These are phyloP conservation scores for Ceratobasidium sp. DNA, from an alignment of 1,284 basidiomycete species.

Conservation along the genomic window DNA sequence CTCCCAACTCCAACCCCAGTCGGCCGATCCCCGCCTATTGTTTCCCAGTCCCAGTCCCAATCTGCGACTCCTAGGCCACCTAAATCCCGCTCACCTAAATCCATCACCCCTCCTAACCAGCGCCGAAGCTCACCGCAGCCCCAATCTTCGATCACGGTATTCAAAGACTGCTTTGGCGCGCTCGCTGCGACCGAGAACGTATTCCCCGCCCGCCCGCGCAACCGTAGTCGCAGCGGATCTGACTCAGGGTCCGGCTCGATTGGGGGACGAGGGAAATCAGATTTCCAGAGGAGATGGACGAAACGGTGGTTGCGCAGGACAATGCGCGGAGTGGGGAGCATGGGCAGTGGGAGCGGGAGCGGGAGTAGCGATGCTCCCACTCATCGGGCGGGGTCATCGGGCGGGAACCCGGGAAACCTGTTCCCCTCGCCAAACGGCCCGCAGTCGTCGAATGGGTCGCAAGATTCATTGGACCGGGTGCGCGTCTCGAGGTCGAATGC, in stretches of 20 bases:
- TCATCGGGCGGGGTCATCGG: neutral
- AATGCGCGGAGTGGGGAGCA: conserved; percentile 32
- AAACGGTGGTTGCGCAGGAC: conserved; percentile 33
- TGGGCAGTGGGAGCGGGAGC: conserved; percentile 35
- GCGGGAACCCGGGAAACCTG: neutral
- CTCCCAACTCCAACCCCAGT: neutral
- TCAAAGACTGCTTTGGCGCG: conserved; percentile 34
- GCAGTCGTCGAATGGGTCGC: conserved; percentile 13
- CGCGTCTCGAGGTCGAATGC: conserved; percentile 29
- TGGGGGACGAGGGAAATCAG: conserved; percentile 14
- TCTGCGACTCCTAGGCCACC: conserved; percentile 2
- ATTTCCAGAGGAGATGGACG: conserved; percentile 30
- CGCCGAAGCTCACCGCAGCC: conserved; percentile 4
- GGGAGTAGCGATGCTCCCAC: conserved; percentile 3
- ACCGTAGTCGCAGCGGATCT: neutral
- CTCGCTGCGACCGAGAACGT: conserved; percentile 13
- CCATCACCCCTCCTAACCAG: neutral
- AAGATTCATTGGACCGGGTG: conserved; percentile 37
- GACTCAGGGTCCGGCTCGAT: neutral
- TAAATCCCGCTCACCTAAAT: conserved; percentile 10
- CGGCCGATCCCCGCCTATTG: neutral
- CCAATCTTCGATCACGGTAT: conserved; percentile 22
- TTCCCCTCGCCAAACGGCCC: neutral
- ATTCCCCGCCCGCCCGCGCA: conserved; percentile 16
- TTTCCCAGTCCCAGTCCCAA: conserved; percentile 7